Evolutionary conservation across 495 filamentous ascomycete genomes (phyloP), one percentile per base, ranked within the genome.

Genomic region (Amphirosellinia nigrospora): DNA sequence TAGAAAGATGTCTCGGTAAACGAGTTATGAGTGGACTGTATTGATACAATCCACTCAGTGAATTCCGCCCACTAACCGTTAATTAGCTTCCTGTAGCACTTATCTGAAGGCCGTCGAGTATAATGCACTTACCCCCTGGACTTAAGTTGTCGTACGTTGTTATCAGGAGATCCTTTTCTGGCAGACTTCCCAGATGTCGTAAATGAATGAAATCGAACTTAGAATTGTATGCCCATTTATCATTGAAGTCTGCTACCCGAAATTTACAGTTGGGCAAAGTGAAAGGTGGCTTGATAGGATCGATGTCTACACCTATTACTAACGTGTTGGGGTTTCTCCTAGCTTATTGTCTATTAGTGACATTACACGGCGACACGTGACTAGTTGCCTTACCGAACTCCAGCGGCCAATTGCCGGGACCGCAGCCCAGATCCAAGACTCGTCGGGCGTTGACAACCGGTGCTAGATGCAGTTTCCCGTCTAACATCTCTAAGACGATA

Each of bases 131-230:
- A 67, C 64, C 66, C 5, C 66, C 66, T 39, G 66, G 66, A 21
- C 53, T 60, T 2, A 69, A 46, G 43, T 61, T 69, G 11, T 62
- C 56, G 23, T 61, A 69, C 53, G 48, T 69, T 28, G 28, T 39
- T 48, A 43, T 26, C 9, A 69, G 28, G 66, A 69, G 38, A 19
- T 50, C 41, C n/a, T 61, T 28, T 5, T 7, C 4, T 3, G 66
- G 55, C 15, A 69, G 8, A 32, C 19, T 28, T 43, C 66, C 66
- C 8, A 61, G 36, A 39, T 61, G 53, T 4, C 66, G 66, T 32
- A 69, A 30, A 62, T 69, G 66, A 34, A 69, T 62, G 13, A 69
- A 69, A 41, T 69, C 66, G 21, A 69, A 69, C 15, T 62, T 69
- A 19, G 7, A 16, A 41, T 52, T 45, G 32, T 48, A 62, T n/a